Percentiles rank a stretch among this genome's conserved stretches.
Evolutionary conservation across 179 eudicot genomes (phyloP).

Genomic region (Beta lomatogona): DNA sequence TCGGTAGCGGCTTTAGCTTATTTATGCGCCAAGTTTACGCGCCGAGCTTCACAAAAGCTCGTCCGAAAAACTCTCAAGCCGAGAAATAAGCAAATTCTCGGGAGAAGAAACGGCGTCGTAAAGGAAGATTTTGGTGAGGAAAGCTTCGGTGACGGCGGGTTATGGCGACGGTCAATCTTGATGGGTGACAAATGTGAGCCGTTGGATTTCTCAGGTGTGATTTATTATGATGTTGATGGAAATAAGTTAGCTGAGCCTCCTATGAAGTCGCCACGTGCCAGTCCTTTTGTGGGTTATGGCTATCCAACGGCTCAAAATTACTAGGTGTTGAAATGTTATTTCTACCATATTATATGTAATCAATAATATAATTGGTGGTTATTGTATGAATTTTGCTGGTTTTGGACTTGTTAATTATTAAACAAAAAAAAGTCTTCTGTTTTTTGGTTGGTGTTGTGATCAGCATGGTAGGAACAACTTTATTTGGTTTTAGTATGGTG

Average conservation of each 20-base stretch:
- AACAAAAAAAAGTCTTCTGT: too few species aligned
- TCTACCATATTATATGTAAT: neutral
- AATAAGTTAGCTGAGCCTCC: constrained; percentile 40
- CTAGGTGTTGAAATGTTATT: neutral
- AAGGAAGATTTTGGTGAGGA: constrained; percentile 10
- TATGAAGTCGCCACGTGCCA: constrained; percentile 47
- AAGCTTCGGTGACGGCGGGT: constrained; percentile 39
- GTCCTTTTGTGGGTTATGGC: constrained; percentile 21
- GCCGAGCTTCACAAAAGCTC: constrained; percentile 29
- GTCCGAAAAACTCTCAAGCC: constrained; percentile 15
- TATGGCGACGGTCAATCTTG: constrained; percentile 55
- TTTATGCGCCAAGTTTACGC: constrained; percentile 44
- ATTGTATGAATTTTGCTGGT: neutral
- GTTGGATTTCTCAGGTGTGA: constrained; percentile 55
- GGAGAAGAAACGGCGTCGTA: neutral
- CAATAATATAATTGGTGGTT: neutral
- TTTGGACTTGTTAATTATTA: neutral
- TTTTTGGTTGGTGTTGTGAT: too few species aligned
- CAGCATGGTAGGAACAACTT: too few species aligned
- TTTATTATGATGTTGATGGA: constrained; percentile 57
- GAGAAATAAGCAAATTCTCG: neutral
- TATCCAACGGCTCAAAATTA: constrained; percentile 9
- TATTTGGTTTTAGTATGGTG: too few species aligned
- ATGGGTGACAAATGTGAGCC: constrained; percentile 71
- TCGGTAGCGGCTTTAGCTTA: constrained; percentile 41